Evolutionary conservation across 2,329 filamentous ascomycete species (phyloP), one percentile per base, ranked within the genome.

Genomic region (Tolypocladium ovalisporum): DNA sequence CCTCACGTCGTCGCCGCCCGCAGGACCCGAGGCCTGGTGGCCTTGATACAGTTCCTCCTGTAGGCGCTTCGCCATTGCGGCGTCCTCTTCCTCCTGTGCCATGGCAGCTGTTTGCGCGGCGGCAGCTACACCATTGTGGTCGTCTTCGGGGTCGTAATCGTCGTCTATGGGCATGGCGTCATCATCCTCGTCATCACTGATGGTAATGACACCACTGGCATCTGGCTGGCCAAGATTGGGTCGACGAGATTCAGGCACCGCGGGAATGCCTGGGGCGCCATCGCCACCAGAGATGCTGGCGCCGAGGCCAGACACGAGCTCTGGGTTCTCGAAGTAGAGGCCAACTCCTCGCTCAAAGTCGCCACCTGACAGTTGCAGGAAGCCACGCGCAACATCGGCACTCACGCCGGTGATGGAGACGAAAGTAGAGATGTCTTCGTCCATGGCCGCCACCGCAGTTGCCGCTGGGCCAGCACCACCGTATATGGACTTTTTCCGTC

Each of bases 321-420:
- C 91, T 49, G 88, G 89, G 69, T 88, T 94, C 68, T 95, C 90
- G 71, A 90, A 97, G 75, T 86, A 99, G 15, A 97, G 84, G 67
- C 90, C 85, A 65, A 97, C 86, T 32, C 94, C 94, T 67, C 93
- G 88, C 71, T 90, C 85, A 55, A 93, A 77, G 68, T 96, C 87
- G 66, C 86, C 86, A 64, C 90, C 88, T n/a, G 91, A 86, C 68
- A 99, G 82, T 65, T 88, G 82, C 53, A 97, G 82, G 72, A 95
- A 96, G 64, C 89, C 87, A 60, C 84, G 82, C 35, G 93, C 94
- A 61, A 92, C 84, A 62, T 86, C 79, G 34, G 86, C 80, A 60
- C 80, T 84, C 59, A 88, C 83, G 64, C 85, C 87, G 42, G 94
- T 97, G 70, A 99, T 88, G 73, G 81, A 79, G 66, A 85, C 84